Evolutionary conservation across 768 basidiomycete species (phyloP), one percentile per base, ranked within the genome.

Genomic region (Candolleomyces aberdarensis): DNA sequence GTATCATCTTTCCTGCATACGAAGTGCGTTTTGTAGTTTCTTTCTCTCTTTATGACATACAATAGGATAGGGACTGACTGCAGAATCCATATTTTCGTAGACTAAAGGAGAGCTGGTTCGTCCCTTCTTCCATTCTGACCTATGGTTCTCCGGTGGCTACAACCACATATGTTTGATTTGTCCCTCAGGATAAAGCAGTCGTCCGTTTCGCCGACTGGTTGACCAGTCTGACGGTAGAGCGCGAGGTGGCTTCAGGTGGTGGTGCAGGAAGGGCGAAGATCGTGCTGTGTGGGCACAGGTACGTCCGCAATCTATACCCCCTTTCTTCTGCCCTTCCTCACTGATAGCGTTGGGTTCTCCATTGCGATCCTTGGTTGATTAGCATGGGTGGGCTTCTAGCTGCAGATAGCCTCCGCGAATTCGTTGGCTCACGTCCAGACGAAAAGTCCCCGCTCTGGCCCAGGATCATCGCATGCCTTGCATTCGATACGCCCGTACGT

Each of bases 371-470:
- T n/a, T n/a, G n/a, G n/a, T n/a, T 20, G 17, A 48, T 15, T 66
- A 96, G 95, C 69, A 97, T 97, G 95, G 95, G 95, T 20, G 95
- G 95, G 2, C 75, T 97, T 20, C 80, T 98, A 2, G 89, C 89
- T 29, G 92, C 95, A 2, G 96, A 98, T 67, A 84, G 91, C 4
- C 74, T 94, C 32, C 72, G 88, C 29, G 89, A 87, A 68, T 90
- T 97, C 60, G 75, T 84, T 40, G 79, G 83, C 15, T 79, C 87
- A 32, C 80, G 89, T 20, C 85, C 89, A 5, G 87, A 92, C 64
- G 75, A 75, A 54, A 69, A 73, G 11, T 85, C 85, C 3, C 86
- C 90, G 0, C 72, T 96, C 5, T 98, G 95, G 95, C 96, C 95
- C 1, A 86, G 83, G 56, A 89, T 97, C 58, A 82, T 96, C 22